Evolutionary conservation across 2,329 filamentous ascomycete genomes (phyloP), one percentile per base, ranked within the genome.

Genomic region (Scedosporium apiospermum): DNA sequence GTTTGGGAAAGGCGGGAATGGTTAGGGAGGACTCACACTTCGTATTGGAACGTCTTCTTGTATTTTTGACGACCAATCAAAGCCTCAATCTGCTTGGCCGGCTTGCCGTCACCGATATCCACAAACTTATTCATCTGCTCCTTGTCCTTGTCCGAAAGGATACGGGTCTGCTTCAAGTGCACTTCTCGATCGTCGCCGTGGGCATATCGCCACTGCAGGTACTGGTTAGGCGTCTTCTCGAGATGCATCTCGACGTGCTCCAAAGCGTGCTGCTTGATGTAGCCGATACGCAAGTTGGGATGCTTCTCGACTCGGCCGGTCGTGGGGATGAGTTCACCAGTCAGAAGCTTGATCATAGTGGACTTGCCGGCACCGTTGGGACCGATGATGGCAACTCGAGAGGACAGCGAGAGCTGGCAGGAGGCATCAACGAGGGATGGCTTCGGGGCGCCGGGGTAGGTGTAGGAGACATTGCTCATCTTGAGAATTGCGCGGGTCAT

Each of bases 171-270:
- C 84, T 99, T 99, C 86, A 99, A 87, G 76, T 96, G 85, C 49
- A 98, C 93, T 75, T 99, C 95, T 60, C 95, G 91, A 70, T 99
- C 95, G 69, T 98, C 95, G 71, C 95, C 95, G 71, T 98, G 91
- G 70, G 91, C 91, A 73, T 98, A 99, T 70, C 95, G 90, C 95
- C 95, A 99, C 77, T 98, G 95, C 41, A 99, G 84, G 73, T 99
- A 99, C 77, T 99, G 95, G 75, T 96, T 98, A 49, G 95, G 95
- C 0, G 95, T 99, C 85, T 99, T 99, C 77, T 99, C 95, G 69
- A 98, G 81, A 73, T 99, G 95, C 93, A 97, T 96, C 78, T 99
- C 93, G 10, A 99, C 95, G 85, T 99, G 95, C 81, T 99, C 95
- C 12, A 99, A 83, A 55, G 95, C 95, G 76, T 99, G 95, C 80